Base-by-base conservation (phyloP, 2,329 filamentous ascomycete species). In the Herpomyces periplanetae region DNA sequence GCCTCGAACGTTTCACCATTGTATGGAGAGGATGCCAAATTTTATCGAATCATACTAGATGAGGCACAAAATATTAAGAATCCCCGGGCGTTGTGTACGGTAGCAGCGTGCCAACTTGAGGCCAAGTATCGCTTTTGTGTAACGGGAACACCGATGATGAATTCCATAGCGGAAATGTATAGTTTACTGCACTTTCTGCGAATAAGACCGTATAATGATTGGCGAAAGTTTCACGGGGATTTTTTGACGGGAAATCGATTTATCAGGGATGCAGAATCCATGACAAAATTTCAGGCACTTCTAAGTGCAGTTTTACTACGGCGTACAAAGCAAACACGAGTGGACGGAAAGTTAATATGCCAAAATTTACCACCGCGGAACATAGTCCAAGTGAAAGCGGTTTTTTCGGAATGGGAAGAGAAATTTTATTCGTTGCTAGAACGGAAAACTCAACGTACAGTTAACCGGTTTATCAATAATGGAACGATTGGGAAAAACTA, bases 121-220 rank as follows among this genome's bases (percentile, higher is more conserved):
- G 43, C 61, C 7, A 43, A 40, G 13, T 52, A 63, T 31, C 48
- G 65, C 18, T 58, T 65, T 41, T 69, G 61, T 31, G 49, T 75
- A 34, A 68, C 60, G 3, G 66, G 66, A 11, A 80, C 66, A 0
- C 66, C 66, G 0, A 71, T 75, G 62, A 80, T 80, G 62, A 87
- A 87, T 28, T 55, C 49, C 6, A 54, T 75, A 2, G 44, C 51
- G 10, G 73, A 88, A 29, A 43, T 85, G 3, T 71, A 53, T 30
- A 64, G 68, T 1, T 40, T 85, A 9, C 44, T 87, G 17, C 49
- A 52, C 2, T 88, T 85, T 30, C 44, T 85, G 8, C 45, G 48
- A 2, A 73, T 84, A 31, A 48, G 48, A 23, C 69, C 68, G 2
- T 85, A 80, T 34, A 52, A 50, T 28, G 43, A 51, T 7, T 50